Evolutionary conservation across 805 yeast species (phyloP).

Genomic region (Dipodascus geniculatus): DNA sequence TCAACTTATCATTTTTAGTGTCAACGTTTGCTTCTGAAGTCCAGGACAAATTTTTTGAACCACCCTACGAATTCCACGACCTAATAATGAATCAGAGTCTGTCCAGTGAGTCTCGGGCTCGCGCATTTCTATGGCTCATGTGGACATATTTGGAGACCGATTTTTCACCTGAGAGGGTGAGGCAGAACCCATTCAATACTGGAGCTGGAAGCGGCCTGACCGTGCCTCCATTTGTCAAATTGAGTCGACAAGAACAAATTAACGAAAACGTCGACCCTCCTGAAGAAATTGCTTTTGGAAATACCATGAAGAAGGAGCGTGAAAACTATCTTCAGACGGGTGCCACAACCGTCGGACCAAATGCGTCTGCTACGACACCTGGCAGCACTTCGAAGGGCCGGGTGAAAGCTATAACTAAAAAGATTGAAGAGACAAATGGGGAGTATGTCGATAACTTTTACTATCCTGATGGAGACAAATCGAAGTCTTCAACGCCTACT

Average conservation of each 20-base stretch:
- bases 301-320: conserved; percentile 29
- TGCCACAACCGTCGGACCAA: background rate
- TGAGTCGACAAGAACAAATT: conserved; percentile 21
- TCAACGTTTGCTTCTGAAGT: conserved; percentile 48
- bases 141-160: conserved; percentile 73
- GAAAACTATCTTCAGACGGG: conserved; percentile 23
- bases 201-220: conserved; percentile 28
- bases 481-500: conserved; percentile 9
- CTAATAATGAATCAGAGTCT: conserved; percentile 53
- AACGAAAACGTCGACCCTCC: conserved; percentile 34
- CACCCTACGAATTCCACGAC: conserved; percentile 51
- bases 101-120: conserved; percentile 55
- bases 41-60: conserved; percentile 29
- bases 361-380: background rate
- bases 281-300: conserved; percentile 34
- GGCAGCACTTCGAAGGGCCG: background rate
- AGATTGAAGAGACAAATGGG: background rate
- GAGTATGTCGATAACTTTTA: background rate
- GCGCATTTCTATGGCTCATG: conserved; percentile 70
- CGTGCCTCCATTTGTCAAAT: conserved; percentile 28
- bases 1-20: conserved; percentile 63
- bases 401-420: conserved; percentile 2
- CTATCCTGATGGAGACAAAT: background rate
- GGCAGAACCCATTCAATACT: conserved; percentile 45
- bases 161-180: conserved; percentile 39